phyloP scores from a whole-genome alignment of 2,329 filamentous ascomycete species.

The Davidsoniella eucalypti region DNA sequence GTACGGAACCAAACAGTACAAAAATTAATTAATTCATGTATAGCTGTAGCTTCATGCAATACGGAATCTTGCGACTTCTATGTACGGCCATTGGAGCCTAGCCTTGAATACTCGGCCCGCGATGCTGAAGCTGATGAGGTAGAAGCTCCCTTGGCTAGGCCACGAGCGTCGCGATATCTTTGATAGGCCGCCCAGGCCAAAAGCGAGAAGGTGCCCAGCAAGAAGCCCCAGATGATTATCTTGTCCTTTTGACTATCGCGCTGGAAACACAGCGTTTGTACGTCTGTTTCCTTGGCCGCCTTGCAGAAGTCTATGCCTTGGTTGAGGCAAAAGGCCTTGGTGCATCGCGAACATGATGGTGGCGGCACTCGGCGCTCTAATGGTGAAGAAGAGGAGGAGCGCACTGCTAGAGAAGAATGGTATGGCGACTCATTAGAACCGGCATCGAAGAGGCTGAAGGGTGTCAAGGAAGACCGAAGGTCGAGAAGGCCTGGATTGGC shows the following conservation, averaged over 20 bases:
- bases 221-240: slow-evolving; percentile 49
- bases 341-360: slow-evolving; percentile 41
- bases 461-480: slow-evolving; percentile 15
- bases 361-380: slow-evolving; percentile 19
- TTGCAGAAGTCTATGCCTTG: slow-evolving; percentile 47
- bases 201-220: slow-evolving; percentile 40
- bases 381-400: slow-evolving; percentile 18
- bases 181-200: slow-evolving; percentile 40
- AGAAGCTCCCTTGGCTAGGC: not conserved
- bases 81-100: not conserved
- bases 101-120: slow-evolving; percentile 5
- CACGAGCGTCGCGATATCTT: slow-evolving; percentile 3
- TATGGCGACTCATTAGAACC: slow-evolving; percentile 6
- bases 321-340: slow-evolving; percentile 45
- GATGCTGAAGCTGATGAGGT: not conserved
- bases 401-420: slow-evolving; percentile 7
- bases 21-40: not conserved
- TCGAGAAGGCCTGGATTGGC: slow-evolving; percentile 14
- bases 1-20: not conserved
- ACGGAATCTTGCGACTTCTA: no score
- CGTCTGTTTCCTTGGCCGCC: slow-evolving; percentile 42
- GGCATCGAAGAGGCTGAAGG: slow-evolving; percentile 15
- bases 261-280: slow-evolving; percentile 48
- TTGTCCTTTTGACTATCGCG: slow-evolving; percentile 50
- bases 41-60: no score